Evolutionary conservation across 768 basidiomycete genomes (phyloP), one percentile per base, ranked within the genome.

Genomic region (Agaricus sinodeliciosus): DNA sequence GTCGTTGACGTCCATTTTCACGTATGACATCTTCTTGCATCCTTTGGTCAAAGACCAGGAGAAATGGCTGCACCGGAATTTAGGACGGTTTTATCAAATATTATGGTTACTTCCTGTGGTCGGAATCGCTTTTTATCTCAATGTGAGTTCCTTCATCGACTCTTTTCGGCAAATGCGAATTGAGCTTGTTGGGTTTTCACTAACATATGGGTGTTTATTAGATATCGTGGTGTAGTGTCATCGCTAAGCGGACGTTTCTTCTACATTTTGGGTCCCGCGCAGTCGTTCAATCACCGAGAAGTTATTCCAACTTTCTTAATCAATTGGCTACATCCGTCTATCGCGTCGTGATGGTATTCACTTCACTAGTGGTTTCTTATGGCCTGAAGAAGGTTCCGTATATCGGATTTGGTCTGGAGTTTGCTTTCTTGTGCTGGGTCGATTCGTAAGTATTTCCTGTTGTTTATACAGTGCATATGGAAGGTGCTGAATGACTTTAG

Each of bases 101-200:
- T 67, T 94, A 36, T 94, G 90, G 90, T 67, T 94, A 3, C 67
- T 87, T 16, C 92, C 92, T 0, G 77, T 93, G 48, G 75, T 91
- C 7, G 84, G 83, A 1, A 67, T 70, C 22, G 90, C 90, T 9
- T 77, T 92, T 51, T 92, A 92, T 68, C 73, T 92, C 42, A 94
- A 93, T 59, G 92, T 90, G 59, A 62, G 84, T 72, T 25, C n/a
- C 34, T 28, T 15, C 15, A 45, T 36, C 37, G 9, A 34, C 48
- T 22, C 27, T 36, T 35, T 46, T 26, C 37, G 48, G 15, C 13
- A 22, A 4, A 31, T 11, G 31, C 8, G 11, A 7, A 31, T 31
- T 28, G 28, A 9, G 28, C 9, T 28, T 28, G 4, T 31, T 34
- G 43, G 22, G 50, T 26, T 43, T 26, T 37, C n/a, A 13, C 22